Evolutionary conservation across 2,329 filamentous ascomycete species (phyloP).

Genomic region (Amesomyces nigricolor): DNA sequence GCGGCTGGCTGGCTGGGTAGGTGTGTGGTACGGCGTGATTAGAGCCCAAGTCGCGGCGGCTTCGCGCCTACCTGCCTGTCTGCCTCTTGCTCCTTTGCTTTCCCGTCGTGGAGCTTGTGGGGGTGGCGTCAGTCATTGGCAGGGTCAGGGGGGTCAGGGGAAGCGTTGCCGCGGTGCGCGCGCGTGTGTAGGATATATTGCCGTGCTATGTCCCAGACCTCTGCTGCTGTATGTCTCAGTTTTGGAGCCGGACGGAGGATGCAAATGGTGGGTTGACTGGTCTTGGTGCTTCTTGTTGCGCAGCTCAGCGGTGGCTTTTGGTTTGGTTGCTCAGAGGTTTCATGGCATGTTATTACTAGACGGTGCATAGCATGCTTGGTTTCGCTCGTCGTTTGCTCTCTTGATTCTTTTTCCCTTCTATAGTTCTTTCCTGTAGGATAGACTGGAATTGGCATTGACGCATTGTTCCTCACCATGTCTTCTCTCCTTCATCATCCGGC

Average conservation of each 20-base stretch:
- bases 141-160: too few relatives aligned
- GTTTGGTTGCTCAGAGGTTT: too few relatives aligned
- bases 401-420: neutral
- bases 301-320: too few relatives aligned
- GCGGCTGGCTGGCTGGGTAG: neutral
- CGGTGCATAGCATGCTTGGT: too few relatives aligned
- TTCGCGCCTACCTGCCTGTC: neutral
- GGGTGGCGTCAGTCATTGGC: too few relatives aligned
- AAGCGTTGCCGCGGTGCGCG: too few relatives aligned
- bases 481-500: too few relatives aligned
- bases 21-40: neutral
- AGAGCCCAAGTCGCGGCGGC: neutral
- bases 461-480: too few relatives aligned
- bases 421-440: neutral
- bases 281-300: too few relatives aligned
- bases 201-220: neutral
- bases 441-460: neutral
- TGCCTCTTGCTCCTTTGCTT: slow-evolving; percentile 1
- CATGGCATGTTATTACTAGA: too few relatives aligned
- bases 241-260: neutral
- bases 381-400: too few relatives aligned
- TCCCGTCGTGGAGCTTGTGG: neutral
- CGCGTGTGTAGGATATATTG: neutral
- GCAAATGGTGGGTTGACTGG: too few relatives aligned
- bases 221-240: neutral